phyloP scores from a whole-genome alignment of 202 grass and related monocot species.

The Schoenoplectus tabernaemontani region DNA sequence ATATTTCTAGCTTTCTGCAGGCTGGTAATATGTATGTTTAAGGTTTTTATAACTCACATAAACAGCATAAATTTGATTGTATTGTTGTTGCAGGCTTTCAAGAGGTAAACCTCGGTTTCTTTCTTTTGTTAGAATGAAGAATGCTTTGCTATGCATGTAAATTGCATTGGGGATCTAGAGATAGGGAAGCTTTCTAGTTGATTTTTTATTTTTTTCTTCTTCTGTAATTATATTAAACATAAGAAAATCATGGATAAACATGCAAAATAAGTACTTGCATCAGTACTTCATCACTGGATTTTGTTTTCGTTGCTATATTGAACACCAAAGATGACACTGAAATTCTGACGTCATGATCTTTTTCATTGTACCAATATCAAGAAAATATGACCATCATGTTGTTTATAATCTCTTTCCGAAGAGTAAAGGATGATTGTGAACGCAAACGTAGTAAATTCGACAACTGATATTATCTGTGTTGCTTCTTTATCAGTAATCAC shows the following conservation, averaged over 20 bases:
- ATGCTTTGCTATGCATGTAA: background rate
- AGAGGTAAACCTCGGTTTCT: background rate
- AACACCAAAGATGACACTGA: background rate
- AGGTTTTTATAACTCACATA: background rate
- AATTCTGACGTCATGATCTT: too few species aligned
- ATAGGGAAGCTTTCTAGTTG: background rate
- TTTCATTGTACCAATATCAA: too few species aligned
- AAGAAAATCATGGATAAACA: background rate
- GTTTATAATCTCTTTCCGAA: too few species aligned
- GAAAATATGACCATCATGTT: too few species aligned
- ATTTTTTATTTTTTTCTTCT: background rate
- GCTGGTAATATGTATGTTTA: background rate
- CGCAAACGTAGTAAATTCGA: too few species aligned
- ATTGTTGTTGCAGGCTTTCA: slow-evolving; percentile 6
- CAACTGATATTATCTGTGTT: too few species aligned
- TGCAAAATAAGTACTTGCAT: background rate
- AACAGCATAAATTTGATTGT: background rate
- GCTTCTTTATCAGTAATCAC: too few species aligned
- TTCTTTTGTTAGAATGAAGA: background rate
- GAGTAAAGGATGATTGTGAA: too few species aligned
- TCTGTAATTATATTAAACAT: slow-evolving; percentile 4
- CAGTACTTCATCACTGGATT: background rate
- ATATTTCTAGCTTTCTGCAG: background rate
- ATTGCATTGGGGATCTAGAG: background rate
- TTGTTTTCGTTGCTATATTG: background rate